Conservation (phyloP, 2,329 filamentous ascomycete genomes). For the Aspergillus sclerotialis region DNA sequence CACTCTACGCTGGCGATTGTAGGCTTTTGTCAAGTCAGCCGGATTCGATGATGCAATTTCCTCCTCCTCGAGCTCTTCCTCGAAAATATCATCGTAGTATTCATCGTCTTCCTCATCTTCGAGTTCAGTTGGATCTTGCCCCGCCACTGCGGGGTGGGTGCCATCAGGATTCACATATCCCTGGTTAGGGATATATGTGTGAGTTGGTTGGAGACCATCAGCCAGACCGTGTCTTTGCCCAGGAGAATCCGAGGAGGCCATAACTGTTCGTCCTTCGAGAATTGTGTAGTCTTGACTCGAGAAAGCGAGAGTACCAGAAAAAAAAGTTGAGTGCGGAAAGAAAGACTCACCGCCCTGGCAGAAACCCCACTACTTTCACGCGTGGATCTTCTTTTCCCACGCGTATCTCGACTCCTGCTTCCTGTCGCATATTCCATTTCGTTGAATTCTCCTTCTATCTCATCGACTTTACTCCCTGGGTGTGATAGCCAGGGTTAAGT, state of each 20-base stretch:
- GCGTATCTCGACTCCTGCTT: slow-evolving; percentile 13
- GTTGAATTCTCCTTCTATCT: no score
- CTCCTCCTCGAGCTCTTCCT: slow-evolving; percentile 50
- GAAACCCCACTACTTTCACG: slow-evolving; percentile 25
- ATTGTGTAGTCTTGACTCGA: not conserved
- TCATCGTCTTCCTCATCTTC: slow-evolving; percentile 44
- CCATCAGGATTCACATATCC: slow-evolving; percentile 38
- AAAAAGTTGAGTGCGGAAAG: slow-evolving; percentile 12
- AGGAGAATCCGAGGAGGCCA: slow-evolving; percentile 18
- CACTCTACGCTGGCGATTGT: slow-evolving; percentile 73
- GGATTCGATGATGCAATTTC: slow-evolving; percentile 51
- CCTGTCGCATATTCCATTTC: slow-evolving; percentile 10
- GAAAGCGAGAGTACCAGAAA: slow-evolving; percentile 11
- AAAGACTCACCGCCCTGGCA: slow-evolving; percentile 27
- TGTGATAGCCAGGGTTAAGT: no score
- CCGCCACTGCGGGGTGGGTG: slow-evolving; percentile 25
- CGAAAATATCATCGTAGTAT: slow-evolving; percentile 55
- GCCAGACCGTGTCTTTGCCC: slow-evolving; percentile 26
- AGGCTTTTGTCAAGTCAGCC: slow-evolving; percentile 72
- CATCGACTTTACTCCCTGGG: slow-evolving; percentile 12
- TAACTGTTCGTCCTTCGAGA: slow-evolving; percentile 7
- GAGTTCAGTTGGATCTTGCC: slow-evolving; percentile 23
- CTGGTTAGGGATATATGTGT: slow-evolving; percentile 44
- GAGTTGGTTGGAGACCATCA: slow-evolving; percentile 40
- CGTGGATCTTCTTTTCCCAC: slow-evolving; percentile 13